Evolutionary conservation across 2,329 filamentous ascomycete genomes (phyloP).

Genomic region (Cordyceps cicadae): DNA sequence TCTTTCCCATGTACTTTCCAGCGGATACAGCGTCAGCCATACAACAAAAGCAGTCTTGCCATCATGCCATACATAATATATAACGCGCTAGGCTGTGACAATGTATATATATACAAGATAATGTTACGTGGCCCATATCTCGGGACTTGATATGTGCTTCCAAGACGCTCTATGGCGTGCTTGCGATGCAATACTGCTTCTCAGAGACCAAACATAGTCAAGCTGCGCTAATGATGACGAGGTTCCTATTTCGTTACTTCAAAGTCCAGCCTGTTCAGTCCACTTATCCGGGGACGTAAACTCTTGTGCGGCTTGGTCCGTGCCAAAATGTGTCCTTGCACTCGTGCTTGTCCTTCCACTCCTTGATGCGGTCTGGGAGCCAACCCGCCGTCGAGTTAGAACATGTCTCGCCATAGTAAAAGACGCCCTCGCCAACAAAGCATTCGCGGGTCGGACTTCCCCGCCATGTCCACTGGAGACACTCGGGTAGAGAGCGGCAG

Average conservation of each 20-base stretch:
- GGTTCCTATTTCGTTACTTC: neutral
- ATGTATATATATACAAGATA: neutral
- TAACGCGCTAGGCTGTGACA: neutral
- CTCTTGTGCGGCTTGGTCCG: neutral
- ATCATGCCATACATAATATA: neutral
- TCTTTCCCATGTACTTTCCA: neutral
- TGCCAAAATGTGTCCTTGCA: neutral
- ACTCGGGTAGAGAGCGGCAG: neutral
- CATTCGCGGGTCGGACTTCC: constrained; percentile 1
- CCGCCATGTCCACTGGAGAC: constrained; percentile 6
- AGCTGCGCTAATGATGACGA: neutral
- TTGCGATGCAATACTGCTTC: neutral
- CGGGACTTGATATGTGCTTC: neutral
- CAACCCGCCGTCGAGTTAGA: neutral
- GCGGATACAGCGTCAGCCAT: neutral
- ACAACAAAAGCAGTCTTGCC: neutral
- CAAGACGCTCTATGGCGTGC: neutral
- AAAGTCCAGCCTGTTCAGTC: neutral
- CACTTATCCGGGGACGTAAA: neutral
- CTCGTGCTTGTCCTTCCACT: neutral
- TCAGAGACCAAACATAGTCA: neutral
- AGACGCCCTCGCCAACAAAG: neutral
- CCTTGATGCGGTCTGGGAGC: neutral
- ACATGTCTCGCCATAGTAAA: constrained; percentile 2
- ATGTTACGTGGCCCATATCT: neutral